Base-by-base conservation (phyloP, 768 basidiomycete genomes). In the Lyophyllum semitale region DNA sequence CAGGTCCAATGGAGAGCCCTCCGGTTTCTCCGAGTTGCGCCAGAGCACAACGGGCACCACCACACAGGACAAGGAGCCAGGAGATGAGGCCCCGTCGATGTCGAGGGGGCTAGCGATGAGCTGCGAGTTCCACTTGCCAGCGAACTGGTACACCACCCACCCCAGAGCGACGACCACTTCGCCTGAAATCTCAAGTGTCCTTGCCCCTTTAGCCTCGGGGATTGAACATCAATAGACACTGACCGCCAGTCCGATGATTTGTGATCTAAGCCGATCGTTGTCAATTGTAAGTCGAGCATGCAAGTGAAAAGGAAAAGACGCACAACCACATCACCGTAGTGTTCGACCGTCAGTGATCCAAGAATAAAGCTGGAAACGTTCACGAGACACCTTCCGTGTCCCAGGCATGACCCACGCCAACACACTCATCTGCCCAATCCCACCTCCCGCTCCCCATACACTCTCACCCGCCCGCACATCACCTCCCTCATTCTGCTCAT, bases 121-220 rank as follows among this genome's bases (percentile, higher is more conserved):
- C 66, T 98, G 95, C 41, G 90, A 91, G 65, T 93, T 94, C 96
- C 95, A 98, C 2, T 94, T 83, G 4, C 95, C 95, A 0, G 95
- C 95, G 46, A 98, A 93, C 54, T 96, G 93, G 71, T 95, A 91
- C 0, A 79, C 84, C 27, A 87, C 75, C 20, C 80, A 73, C 9
- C 90, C 93, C 0, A 72, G 60, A 1, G 81, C 68, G 64, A 91
- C 87, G 55, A 81, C 71, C 20, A 98, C 94, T 38, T 83, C 81
- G 1, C 95, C 96, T 2, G 88, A 89, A 66, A 98, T 95, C 71
- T 98, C 96, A 64, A 81, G 94, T 0, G 95, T 96, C 90, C 63
- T 84, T 90, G 8, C 91, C 93, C 51, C 93, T 78, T 96, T 96
- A 98, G 2, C 94, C 93, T 54, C 95, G 83, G 2, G 95, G 95